Conservation (phyloP, 2,329 filamentous ascomycete genomes). For the Aspergillaceae sp. region DNA sequence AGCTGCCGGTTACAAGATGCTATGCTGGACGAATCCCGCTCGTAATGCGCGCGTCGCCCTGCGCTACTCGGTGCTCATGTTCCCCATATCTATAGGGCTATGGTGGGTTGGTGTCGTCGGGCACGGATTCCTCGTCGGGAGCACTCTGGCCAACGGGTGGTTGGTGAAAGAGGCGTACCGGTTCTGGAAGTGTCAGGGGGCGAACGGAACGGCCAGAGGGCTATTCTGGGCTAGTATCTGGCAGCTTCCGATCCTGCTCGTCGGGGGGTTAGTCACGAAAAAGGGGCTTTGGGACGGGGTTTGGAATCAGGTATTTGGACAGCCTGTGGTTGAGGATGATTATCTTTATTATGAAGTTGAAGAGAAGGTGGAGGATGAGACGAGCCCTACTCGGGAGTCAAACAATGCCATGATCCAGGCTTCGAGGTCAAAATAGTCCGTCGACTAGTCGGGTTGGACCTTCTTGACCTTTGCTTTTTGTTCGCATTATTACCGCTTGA, state of each 20-base stretch:
- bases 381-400: not conserved
- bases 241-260: slow-evolving; percentile 84
- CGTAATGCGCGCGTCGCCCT: slow-evolving; percentile 81
- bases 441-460: not conserved
- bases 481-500: not conserved
- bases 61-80: slow-evolving; percentile 74
- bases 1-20: slow-evolving; percentile 58
- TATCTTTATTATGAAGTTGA: slow-evolving; percentile 53
- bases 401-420: not conserved
- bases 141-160: slow-evolving; percentile 77
- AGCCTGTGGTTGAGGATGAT: slow-evolving; percentile 46
- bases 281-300: slow-evolving; percentile 81
- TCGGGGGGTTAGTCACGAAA: slow-evolving; percentile 85
- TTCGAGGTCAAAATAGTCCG: not conserved
- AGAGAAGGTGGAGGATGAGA: slow-evolving; percentile 14
- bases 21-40: slow-evolving; percentile 78
- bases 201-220: slow-evolving; percentile 68
- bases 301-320: slow-evolving; percentile 60
- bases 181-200: slow-evolving; percentile 73
- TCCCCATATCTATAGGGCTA: slow-evolving; percentile 74
- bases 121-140: slow-evolving; percentile 73
- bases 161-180: slow-evolving; percentile 67
- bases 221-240: slow-evolving; percentile 97
- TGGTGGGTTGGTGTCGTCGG: slow-evolving; percentile 76
- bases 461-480: not conserved